Conservation (phyloP, 179 eudicot genomes). For the Beta lomatogona region DNA sequence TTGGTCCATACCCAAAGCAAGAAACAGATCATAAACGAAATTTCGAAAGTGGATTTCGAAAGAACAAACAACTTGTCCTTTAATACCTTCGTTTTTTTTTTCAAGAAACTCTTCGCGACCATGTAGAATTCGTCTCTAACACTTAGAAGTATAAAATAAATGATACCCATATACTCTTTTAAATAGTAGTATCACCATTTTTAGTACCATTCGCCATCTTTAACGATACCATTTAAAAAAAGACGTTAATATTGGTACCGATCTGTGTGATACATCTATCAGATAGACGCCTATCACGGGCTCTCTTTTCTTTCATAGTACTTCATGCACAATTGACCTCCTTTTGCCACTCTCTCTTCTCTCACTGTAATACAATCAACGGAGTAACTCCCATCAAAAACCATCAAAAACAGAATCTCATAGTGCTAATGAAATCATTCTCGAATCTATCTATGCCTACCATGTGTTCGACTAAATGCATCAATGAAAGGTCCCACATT, state of each 20-base stretch:
- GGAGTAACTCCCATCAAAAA: constrained; percentile 1
- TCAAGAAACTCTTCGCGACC: neutral
- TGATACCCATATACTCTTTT: too few relatives aligned
- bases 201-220: too few relatives aligned
- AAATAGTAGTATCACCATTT: too few relatives aligned
- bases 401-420: constrained; percentile 23
- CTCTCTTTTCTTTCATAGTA: too few relatives aligned
- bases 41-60: constrained; percentile 1
- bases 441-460: constrained; percentile 33
- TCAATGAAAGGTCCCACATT: constrained; percentile 32
- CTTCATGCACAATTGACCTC: neutral
- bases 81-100: neutral
- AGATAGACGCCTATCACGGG: too few relatives aligned
- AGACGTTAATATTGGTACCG: too few relatives aligned
- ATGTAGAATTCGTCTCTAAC: too few relatives aligned
- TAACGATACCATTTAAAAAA: too few relatives aligned
- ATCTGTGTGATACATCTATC: too few relatives aligned
- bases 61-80: neutral
- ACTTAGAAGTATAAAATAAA: too few relatives aligned
- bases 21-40: neutral
- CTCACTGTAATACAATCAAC: constrained; percentile 2
- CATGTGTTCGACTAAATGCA: constrained; percentile 38
- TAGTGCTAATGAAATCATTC: constrained; percentile 17
- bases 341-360: neutral
- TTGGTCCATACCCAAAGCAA: constrained; percentile 7